A percentile compares a stretch with the other conserved stretches of the same genome.
Evolutionary conservation across 306 rosid genomes (phyloP).

Genomic region (Lupinus albus): DNA sequence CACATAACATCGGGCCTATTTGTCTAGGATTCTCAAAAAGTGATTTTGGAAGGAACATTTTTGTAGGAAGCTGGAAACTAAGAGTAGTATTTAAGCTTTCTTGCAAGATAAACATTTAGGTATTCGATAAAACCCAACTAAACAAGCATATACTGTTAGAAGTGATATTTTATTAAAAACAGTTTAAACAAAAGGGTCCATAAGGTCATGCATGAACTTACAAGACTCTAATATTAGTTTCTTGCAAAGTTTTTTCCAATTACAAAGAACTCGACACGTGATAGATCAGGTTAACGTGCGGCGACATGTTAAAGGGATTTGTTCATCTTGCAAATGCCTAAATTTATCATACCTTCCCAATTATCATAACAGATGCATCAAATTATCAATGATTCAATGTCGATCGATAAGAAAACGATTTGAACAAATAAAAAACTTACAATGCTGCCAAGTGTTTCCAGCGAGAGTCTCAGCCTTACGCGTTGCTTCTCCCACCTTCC

Average conservation of each 20-base stretch:
- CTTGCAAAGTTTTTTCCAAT: no score
- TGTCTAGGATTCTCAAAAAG: no score
- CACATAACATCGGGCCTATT: background rate
- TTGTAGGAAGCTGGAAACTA: no score
- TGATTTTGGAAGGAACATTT: no score
- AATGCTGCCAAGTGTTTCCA: conserved; percentile 94
- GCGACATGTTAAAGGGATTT: background rate
- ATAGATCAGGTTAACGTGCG: background rate
- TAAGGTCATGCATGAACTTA: background rate
- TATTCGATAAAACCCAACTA: no score
- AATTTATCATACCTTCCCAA: background rate
- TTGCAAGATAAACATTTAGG: no score
- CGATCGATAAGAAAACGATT: background rate
- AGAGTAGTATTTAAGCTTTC: no score
- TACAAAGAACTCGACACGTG: background rate
- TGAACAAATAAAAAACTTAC: conserved; percentile 48
- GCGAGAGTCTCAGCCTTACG: conserved; percentile 89
- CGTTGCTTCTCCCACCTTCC: conserved; percentile 73
- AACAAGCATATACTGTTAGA: no score
- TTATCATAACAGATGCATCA: background rate
- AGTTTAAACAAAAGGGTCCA: no score
- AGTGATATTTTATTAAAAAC: no score
- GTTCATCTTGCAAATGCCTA: background rate
- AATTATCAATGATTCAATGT: conserved; percentile 7
- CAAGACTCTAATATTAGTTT: background rate